phyloP scores from a whole-genome alignment of 768 basidiomycete species.

The Tylopilus vinaceipallidus region DNA sequence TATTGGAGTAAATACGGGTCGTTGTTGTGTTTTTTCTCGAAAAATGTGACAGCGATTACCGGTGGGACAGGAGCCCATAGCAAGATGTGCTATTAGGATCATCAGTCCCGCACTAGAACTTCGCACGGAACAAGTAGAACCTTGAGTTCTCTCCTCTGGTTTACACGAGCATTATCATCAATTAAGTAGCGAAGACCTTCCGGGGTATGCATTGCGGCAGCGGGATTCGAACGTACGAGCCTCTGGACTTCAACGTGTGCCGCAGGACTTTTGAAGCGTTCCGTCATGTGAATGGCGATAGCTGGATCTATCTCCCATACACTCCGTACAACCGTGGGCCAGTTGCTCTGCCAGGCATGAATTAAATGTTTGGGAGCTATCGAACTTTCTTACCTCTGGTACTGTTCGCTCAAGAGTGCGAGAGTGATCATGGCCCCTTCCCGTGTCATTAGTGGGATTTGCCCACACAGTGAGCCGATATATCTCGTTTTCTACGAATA shows the following conservation, averaged over 20 bases:
- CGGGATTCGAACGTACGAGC: constrained; percentile 70
- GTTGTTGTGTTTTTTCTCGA: constrained; percentile 79
- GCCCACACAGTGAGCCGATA: constrained; percentile 84
- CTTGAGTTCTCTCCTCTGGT: constrained; percentile 68
- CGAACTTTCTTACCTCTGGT: constrained; percentile 49
- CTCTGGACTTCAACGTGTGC: constrained; percentile 73
- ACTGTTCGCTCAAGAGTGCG: constrained; percentile 57
- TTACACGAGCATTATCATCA: constrained; percentile 63
- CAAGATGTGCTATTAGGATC: constrained; percentile 65
- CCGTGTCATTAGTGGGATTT: constrained; percentile 79
- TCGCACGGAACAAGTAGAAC: constrained; percentile 38
- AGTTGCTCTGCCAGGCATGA: constrained; percentile 45
- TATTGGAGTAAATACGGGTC: constrained; percentile 92
- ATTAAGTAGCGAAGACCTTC: constrained; percentile 82
- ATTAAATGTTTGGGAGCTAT: not conserved
- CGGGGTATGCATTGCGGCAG: constrained; percentile 66
- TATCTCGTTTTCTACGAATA: constrained; percentile 91
- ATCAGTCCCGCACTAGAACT: not conserved
- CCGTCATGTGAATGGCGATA: constrained; percentile 78
- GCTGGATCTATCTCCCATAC: constrained; percentile 84
- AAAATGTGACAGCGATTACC: constrained; percentile 75
- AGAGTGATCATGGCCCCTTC: constrained; percentile 61
- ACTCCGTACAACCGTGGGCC: constrained; percentile 66
- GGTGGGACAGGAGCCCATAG: constrained; percentile 90
- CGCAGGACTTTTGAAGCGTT: constrained; percentile 74